phyloP scores from a whole-genome alignment of 805 yeast species.

The Barnettozyma salicaria region DNA sequence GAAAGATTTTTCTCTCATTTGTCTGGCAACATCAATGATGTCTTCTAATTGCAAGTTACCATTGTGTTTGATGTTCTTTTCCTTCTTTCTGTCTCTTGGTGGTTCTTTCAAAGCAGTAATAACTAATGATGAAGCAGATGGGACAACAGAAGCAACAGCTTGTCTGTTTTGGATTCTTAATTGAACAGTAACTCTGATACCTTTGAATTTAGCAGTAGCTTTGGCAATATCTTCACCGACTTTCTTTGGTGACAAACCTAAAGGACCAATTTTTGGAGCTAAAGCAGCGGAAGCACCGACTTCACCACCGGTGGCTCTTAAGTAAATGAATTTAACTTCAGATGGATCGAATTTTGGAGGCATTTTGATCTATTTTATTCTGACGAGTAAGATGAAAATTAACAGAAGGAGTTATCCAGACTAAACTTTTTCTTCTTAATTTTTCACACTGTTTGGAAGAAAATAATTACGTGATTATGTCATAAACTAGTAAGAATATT shows the following conservation, averaged over 20 bases:
- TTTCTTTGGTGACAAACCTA: conserved; percentile 99
- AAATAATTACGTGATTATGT: no score
- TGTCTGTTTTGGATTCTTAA: conserved; percentile 99
- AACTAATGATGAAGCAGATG: conserved; percentile 98
- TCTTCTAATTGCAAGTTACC: conserved; percentile 98
- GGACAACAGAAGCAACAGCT: conserved; percentile 97
- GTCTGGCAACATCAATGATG: conserved; percentile 94
- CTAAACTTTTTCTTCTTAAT: conserved; percentile 3
- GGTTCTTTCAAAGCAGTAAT: conserved; percentile 99
- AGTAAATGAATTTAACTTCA: conserved; percentile 97
- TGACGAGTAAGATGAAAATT: conserved; percentile 7
- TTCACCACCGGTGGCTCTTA: conserved; percentile 99
- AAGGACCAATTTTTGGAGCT: conserved; percentile 99
- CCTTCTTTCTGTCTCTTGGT: conserved; percentile 99
- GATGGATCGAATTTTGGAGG: conserved; percentile 98
- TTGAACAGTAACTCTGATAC: conserved; percentile 98
- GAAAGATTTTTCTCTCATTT: conserved; percentile 95
- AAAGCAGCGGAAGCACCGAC: conserved; percentile 99
- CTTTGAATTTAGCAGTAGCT: conserved; percentile 98
- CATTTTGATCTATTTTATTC: conserved; percentile 41
- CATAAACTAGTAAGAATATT: background rate
- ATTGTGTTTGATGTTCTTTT: conserved; percentile 98
- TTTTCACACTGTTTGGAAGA: conserved; percentile 2
- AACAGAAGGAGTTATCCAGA: background rate
- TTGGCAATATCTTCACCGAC: conserved; percentile 99